Percentiles rank a stretch among this genome's conserved stretches.
Conservation (phyloP, 306 rosid species). For the Cicer arietinum region DNA sequence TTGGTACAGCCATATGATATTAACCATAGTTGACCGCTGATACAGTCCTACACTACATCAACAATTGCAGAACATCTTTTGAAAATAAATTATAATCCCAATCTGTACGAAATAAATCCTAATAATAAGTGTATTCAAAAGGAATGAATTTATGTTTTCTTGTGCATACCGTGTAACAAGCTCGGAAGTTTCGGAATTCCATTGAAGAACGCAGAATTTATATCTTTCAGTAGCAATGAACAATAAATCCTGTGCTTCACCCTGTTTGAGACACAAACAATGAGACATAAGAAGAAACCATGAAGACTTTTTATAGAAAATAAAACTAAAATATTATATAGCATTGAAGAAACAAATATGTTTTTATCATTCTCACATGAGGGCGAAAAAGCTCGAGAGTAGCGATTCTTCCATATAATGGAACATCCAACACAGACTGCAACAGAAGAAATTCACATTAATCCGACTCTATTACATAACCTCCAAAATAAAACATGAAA, state of each 20-base stretch:
- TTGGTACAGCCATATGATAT: not conserved
- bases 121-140: not conserved
- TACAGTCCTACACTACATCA: slow-evolving; percentile 2
- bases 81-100: not conserved
- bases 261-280: slow-evolving; percentile 55
- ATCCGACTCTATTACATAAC: not conserved
- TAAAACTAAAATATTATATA: not conserved
- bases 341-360: not conserved
- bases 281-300: not conserved
- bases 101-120: not conserved
- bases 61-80: not conserved
- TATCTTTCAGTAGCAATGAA: slow-evolving; percentile 97
- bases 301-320: not conserved
- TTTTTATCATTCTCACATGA: slow-evolving; percentile 62
- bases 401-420: slow-evolving; percentile 95
- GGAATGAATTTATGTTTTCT: slow-evolving; percentile 3
- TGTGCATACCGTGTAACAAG: slow-evolving; percentile 56
- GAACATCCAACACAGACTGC: slow-evolving; percentile 94
- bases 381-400: slow-evolving; percentile 96
- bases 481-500: not conserved
- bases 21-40: not conserved
- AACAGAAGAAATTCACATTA: slow-evolving; percentile 20
- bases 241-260: slow-evolving; percentile 89
- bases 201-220: slow-evolving; percentile 96
- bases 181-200: slow-evolving; percentile 91